Evolutionary conservation across 1,284 basidiomycete species (phyloP), one percentile per base, ranked within the genome.

Genomic region (Heterobasidion occidentale): DNA sequence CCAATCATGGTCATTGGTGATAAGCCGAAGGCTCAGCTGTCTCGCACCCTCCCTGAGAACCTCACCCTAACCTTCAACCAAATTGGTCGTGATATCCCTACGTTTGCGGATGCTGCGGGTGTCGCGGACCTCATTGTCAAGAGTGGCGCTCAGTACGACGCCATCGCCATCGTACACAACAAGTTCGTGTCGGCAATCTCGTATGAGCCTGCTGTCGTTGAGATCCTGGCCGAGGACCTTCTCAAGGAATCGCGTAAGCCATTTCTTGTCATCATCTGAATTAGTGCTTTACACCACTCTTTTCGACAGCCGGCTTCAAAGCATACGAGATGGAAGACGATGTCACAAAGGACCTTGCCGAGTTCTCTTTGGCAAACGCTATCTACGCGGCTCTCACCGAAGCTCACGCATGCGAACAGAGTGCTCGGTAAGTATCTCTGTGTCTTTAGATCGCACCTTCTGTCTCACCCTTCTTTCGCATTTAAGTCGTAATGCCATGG

Each of bases 311-410:
- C 63, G 88, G 88, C 54, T 94, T 94, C 85, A 86, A 86, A 71
- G 81, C 85, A 27, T 98, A 98, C 72, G 94, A 98, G 77, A 92
- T 94, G 81, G 94, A 97, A 72, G 94, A 96, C 67, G 94, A 98
- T 67, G 86, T 90, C 49, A 92, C 93, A 64, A 92, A 88, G 73
- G 96, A 99, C 71, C 81, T 99, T 47, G 86, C 92, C 60, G 94
- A 98, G 73, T 99, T 99, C 74, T 85, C 94, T 7, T 81, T 99
- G 59, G 94, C 97, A 70, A 98, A 99, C 74, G 94, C 94, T 64
- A 86, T 99, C 78, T 99, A 87, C 73, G 88, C 94, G 62, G 88
- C 94, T 56, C 88, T 99, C 54, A 91, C 92, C 51, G 97, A 99
- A 76, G 90, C 88, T 59, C 95, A 98, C 73, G 96, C 97, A 59